Evolutionary conservation across 345 rosid genomes (phyloP).

Genomic region (Citrus maxima): DNA sequence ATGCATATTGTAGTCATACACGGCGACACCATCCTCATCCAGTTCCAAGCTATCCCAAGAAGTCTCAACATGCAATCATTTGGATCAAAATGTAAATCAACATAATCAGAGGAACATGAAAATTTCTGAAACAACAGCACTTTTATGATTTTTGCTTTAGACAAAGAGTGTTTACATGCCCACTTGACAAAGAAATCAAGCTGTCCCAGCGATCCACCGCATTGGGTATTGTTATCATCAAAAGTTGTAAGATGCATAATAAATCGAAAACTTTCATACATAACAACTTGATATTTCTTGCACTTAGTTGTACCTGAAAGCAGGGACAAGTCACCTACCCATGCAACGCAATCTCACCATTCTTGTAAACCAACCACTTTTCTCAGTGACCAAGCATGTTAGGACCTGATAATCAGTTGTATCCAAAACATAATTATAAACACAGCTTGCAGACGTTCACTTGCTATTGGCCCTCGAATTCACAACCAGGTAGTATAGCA

Average conservation of each 20-base stretch:
- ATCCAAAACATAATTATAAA: background rate
- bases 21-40: background rate
- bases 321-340: slow-evolving; percentile 1
- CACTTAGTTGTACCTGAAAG: slow-evolving; percentile 3
- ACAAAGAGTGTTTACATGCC: background rate
- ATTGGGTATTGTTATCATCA: background rate
- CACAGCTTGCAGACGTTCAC: background rate
- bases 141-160: background rate
- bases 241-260: background rate
- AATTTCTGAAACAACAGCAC: background rate
- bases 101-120: background rate
- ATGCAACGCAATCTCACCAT: background rate
- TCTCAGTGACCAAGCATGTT: background rate
- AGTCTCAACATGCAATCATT: background rate
- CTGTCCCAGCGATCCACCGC: background rate
- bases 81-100: background rate
- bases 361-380: background rate
- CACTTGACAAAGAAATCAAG: background rate
- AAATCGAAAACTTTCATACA: background rate
- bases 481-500: background rate
- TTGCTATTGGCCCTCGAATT: background rate
- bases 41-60: background rate
- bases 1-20: too few relatives aligned
- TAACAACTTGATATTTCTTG: slow-evolving; percentile 5
- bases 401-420: background rate